Conservation (phyloP, 2,329 filamentous ascomycete genomes). For the Botryotinia convoluta region DNA sequence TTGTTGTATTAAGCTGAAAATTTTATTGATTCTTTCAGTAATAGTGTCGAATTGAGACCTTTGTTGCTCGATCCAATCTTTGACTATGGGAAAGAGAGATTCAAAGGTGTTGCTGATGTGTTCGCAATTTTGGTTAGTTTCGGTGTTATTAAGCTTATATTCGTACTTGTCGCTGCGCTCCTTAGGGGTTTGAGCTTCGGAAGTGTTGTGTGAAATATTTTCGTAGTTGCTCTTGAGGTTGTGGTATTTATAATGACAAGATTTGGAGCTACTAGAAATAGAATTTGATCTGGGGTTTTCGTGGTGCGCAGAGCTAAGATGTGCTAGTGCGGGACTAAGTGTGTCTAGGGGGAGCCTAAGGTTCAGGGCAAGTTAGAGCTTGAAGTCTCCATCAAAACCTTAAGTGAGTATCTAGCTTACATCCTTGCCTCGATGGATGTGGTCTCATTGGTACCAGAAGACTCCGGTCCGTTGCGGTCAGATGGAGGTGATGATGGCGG, state of each 20-base stretch:
- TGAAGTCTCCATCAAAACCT: too few species aligned
- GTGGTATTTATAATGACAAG: not conserved
- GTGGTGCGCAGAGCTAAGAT: not conserved
- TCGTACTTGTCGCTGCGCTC: not conserved
- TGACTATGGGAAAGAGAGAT: not conserved
- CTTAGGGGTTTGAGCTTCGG: not conserved
- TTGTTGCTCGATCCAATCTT: constrained; percentile 6
- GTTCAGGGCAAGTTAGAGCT: not conserved
- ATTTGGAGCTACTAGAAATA: not conserved
- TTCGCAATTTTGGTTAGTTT: not conserved
- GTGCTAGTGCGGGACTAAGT: not conserved
- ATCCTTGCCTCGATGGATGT: not conserved
- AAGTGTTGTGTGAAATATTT: not conserved
- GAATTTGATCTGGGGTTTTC: not conserved
- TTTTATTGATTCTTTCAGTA: not conserved
- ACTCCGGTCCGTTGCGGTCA: not conserved
- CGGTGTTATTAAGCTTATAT: not conserved
- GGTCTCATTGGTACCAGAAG: not conserved
- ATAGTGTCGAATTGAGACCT: not conserved
- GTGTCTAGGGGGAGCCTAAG: not conserved
- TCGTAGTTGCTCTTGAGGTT: not conserved
- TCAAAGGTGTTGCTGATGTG: not conserved
- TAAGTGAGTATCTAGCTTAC: not conserved
- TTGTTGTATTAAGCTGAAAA: not conserved
- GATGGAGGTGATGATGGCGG: not conserved